phyloP scores from a whole-genome alignment of 2,329 filamentous ascomycete genomes.

The Penicillium sp. region DNA sequence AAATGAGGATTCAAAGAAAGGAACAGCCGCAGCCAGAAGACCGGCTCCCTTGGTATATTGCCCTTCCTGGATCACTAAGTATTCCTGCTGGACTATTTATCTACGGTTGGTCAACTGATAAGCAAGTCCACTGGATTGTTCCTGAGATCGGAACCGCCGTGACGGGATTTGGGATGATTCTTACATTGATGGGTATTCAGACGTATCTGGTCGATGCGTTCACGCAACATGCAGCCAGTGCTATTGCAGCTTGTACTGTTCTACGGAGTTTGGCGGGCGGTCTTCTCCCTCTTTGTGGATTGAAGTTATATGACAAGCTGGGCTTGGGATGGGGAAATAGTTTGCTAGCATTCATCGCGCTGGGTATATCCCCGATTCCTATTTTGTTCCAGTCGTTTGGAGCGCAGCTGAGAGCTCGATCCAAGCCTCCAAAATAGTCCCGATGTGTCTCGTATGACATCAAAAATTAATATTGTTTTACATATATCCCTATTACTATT shows the following conservation, averaged over 20 bases:
- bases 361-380: conserved; percentile 52
- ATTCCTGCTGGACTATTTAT: not conserved
- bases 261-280: conserved; percentile 52
- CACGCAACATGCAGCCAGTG: conserved; percentile 4
- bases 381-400: conserved; percentile 1
- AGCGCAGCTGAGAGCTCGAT: not conserved
- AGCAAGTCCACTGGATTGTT: not conserved
- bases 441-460: too few species aligned
- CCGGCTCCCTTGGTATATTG: conserved; percentile 2
- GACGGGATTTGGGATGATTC: not conserved
- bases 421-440: not conserved
- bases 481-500: not conserved
- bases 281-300: conserved; percentile 58
- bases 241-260: conserved; percentile 13
- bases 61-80: not conserved
- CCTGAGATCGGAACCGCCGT: conserved; percentile 2
- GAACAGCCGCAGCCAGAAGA: not conserved
- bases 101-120: not conserved
- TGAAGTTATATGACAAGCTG: conserved; percentile 59
- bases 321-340: conserved; percentile 63
- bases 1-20: not conserved
- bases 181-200: conserved; percentile 6
- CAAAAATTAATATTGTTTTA: not conserved
- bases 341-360: conserved; percentile 53
- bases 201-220: conserved; percentile 8